Base-by-base conservation (phyloP, 768 basidiomycete genomes). In the Tephrocybe sp. region DNA sequence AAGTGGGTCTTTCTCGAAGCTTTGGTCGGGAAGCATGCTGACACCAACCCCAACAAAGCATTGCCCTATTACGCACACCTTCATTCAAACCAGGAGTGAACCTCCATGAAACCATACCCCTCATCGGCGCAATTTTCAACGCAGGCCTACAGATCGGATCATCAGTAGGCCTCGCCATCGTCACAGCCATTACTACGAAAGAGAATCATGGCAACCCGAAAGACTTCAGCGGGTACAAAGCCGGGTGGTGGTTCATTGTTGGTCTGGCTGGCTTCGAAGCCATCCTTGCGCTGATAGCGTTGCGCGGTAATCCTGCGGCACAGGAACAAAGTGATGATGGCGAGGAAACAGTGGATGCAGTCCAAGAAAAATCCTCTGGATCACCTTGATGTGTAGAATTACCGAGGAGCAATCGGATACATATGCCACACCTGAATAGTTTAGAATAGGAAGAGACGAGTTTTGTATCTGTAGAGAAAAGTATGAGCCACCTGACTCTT, bases 61-160 rank as follows among this genome's bases (percentile, higher is more conserved):
- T 80, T 25, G 73, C 75, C n/a, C 73, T 80, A 50, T 70, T 80
- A 59, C 72, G 66, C 53, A 69, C 70, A 7, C 69, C 67, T 8
- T 75, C 76, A 0, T 47, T 70, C n/a, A 66, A 66, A 13, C 72
- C 78, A 60, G 66, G 75, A 5, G 74, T 78, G 37, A 73, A 53
- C 26, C 32, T 47, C 13, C 41, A 44, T 3, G 54, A 55, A 18
- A 58, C 43, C 31, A 56, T 51, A n/a, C 38, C 57, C 0, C 54
- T 74, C 9, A 68, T 78, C 21, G 78, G 79, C 18, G 79, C 79
- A n/a, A 76, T 80, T 37, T 78, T 78, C 64, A 78, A 80, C 48
- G 71, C 72, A 8, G 74, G 76, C n/a, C 69, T 79, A 5, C 77
- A 80, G 57, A 65, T 79, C 45, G 77, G 79, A 26, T 74, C 73